phyloP scores from a whole-genome alignment of 1,284 basidiomycete genomes.

The Apiotrichum mycotoxinovorans region DNA sequence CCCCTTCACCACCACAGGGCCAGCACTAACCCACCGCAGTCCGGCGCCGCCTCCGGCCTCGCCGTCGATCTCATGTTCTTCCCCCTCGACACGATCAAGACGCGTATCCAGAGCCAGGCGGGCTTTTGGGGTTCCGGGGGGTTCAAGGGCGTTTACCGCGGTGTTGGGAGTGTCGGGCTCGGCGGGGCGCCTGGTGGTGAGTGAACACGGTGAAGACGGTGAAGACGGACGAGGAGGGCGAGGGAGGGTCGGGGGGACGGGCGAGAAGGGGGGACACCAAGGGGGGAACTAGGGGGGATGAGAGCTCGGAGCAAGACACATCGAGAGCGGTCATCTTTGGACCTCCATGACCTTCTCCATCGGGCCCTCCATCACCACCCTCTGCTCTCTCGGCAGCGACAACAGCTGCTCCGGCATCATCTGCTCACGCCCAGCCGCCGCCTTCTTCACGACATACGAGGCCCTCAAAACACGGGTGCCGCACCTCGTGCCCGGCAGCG shows the following conservation, averaged over 20 bases:
- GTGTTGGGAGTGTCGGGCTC: constrained; percentile 89
- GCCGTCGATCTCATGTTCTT: constrained; percentile 93
- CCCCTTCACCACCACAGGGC: neutral
- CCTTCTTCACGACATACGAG: constrained; percentile 95
- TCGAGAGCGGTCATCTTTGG: too few relatives aligned
- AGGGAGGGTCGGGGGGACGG: neutral
- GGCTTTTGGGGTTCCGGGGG: constrained; percentile 86
- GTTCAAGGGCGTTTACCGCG: constrained; percentile 88
- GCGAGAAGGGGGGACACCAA: too few relatives aligned
- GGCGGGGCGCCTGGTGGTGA: constrained; percentile 93
- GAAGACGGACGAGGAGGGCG: neutral
- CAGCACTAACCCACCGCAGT: constrained; percentile 53
- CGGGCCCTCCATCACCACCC: neutral
- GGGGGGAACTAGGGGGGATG: too few relatives aligned
- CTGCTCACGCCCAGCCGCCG: constrained; percentile 62
- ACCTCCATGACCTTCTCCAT: too few relatives aligned
- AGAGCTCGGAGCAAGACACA: too few relatives aligned
- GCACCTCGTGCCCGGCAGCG: constrained; percentile 45
- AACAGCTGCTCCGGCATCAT: neutral
- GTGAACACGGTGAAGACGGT: constrained; percentile 25
- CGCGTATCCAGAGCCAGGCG: constrained; percentile 80
- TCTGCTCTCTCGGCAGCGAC: neutral
- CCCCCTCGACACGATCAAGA: constrained; percentile 95
- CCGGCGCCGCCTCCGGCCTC: constrained; percentile 81
- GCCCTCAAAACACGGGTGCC: constrained; percentile 73